A percentile compares a stretch with the other conserved stretches of the same genome.
Evolutionary conservation across 2,329 filamentous ascomycete species (phyloP).

Genomic region (Calonectria hawksworthii): DNA sequence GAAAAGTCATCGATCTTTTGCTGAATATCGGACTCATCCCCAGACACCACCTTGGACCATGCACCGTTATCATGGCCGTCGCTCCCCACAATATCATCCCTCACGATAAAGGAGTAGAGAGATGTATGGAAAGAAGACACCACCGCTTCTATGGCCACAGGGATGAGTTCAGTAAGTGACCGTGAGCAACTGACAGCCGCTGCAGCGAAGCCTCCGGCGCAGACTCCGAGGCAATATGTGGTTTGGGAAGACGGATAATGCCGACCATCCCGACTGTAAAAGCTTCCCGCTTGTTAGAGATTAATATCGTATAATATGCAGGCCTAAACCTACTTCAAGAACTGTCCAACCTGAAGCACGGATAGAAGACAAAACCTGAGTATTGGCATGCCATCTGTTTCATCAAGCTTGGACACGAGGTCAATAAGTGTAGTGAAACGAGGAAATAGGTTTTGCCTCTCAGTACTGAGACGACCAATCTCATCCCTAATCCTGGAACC

Average conservation of each 20-base stretch:
- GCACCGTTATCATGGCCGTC: conserved; percentile 1
- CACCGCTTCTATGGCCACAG: conserved; percentile 35
- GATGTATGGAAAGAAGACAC: conserved; percentile 39
- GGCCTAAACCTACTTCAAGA: conserved; percentile 39
- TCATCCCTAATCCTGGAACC: conserved; percentile 39
- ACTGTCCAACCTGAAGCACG: conserved; percentile 42
- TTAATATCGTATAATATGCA: not conserved
- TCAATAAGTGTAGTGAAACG: conserved; percentile 47
- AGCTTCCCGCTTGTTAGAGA: conserved; percentile 14
- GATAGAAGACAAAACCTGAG: conserved; percentile 41
- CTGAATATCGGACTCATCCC: conserved; percentile 23
- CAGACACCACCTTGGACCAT: conserved; percentile 38
- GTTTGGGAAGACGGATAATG: conserved; percentile 37
- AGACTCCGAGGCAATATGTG: conserved; percentile 41
- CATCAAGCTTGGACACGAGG: conserved; percentile 37
- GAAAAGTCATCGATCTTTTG: conserved; percentile 22
- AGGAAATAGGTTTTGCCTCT: conserved; percentile 41
- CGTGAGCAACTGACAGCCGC: conserved; percentile 41
- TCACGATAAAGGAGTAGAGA: conserved; percentile 33
- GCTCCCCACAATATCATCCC: conserved; percentile 29
- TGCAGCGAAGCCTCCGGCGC: conserved; percentile 45
- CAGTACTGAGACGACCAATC: conserved; percentile 33
- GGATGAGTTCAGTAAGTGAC: conserved; percentile 41
- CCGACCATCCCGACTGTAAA: conserved; percentile 31
- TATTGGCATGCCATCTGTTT: conserved; percentile 34